Base-by-base conservation (phyloP, 768 basidiomycete species). In the Coprinellus micaceus region DNA sequence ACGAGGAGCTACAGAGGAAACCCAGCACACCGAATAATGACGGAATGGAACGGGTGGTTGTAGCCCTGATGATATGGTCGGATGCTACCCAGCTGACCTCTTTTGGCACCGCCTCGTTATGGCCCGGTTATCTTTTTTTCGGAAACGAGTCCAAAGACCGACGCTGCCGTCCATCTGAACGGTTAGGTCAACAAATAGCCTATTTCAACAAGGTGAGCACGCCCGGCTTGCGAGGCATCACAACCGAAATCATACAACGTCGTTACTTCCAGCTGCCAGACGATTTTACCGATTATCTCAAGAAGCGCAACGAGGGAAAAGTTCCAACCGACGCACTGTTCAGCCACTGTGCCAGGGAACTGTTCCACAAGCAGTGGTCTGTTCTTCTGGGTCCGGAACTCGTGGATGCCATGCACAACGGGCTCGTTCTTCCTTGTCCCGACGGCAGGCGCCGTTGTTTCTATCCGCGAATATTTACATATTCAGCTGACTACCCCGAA, bases 181-280 rank as follows among this genome's bases (percentile, higher is more conserved):
- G 63, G 24, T 62, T 72, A 2, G 66, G 64, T 4, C 71, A 80
- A 52, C 76, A 76, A 53, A 12, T 77, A 3, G 76, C 72, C 2
- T 79, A 78, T 60, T 69, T 81, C 36, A 75, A 74, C 0, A 62
- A 64, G 58, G 64, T 65, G 13, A 33, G 33, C 33, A 33, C 33
- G 7, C 13, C 7, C 13, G 6, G 33, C 13, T 33, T 33, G 33
- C 7, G 7, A 6, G 13, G 13, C 33, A 6, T 6, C 33, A 6
- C 6, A 33, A 6, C n/a, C n/a, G n/a, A n/a, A n/a, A 13, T 13
- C 13, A 6, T 13, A 33, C 6, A 33, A 6, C 13, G 7, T 6
- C 13, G 7, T 33, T 13, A 13, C 7, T 33, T 13, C 13, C 11
- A 29, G 47, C 19, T 49, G 4, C 26, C 47, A 9, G 26, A 26